A percentile compares a stretch with the other conserved stretches of the same genome.
These are phyloP conservation scores for Pseudogymnoascus sp. DNA, from an alignment of 2,329 filamentous ascomycete genomes.

Conservation along the genomic window DNA sequence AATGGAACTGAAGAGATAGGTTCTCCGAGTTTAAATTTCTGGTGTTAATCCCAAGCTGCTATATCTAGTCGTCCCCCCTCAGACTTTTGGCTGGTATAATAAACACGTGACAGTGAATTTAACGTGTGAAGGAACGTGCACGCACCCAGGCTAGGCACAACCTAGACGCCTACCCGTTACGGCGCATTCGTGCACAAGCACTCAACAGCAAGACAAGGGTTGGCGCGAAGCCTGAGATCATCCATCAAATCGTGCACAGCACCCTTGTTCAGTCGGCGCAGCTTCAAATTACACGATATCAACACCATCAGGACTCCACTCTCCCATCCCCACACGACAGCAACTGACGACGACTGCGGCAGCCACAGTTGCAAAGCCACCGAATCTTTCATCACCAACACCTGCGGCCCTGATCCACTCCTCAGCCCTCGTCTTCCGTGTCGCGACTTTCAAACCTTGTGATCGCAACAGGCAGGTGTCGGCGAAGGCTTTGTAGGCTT, in stretches of 20 bases:
- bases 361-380: slow-evolving; percentile 4
- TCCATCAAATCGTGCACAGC: slow-evolving; percentile 1
- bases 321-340: not conserved
- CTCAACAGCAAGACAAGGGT: slow-evolving; percentile 3
- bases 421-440: not conserved
- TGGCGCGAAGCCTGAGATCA: not conserved
- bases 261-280: slow-evolving; percentile 7
- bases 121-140: not conserved
- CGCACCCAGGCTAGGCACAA: slow-evolving; percentile 5
- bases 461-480: not conserved
- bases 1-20: no score
- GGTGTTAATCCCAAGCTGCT: no score
- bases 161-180: slow-evolving; percentile 4
- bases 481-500: not conserved
- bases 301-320: not conserved
- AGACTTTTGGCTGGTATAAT: no score
- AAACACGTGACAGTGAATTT: not conserved
- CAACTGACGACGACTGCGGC: slow-evolving; percentile 6
- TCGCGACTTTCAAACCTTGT: not conserved
- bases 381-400: not conserved
- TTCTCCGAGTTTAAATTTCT: no score
- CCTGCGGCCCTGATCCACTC: not conserved
- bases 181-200: slow-evolving; percentile 5
- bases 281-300: slow-evolving; percentile 1
- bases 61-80: no score